Base-by-base conservation (phyloP, 2,329 filamentous ascomycete species). In the Venturia aucupariae region DNA sequence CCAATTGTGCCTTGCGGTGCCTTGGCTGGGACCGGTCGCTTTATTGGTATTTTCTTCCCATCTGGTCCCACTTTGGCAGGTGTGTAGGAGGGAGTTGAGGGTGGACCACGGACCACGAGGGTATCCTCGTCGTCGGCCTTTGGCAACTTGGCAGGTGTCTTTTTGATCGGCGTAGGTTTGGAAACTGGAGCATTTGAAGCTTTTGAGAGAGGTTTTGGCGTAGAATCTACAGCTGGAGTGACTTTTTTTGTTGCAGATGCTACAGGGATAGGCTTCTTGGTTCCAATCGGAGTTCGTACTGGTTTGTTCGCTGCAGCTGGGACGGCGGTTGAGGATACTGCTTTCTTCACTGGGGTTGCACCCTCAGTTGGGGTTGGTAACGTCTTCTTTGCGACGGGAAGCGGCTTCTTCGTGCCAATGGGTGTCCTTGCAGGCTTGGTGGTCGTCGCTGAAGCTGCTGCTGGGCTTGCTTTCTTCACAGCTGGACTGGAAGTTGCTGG, bases 1-100 rank as follows among this genome's bases (percentile, higher is more conserved):
- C 72, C 70, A 5, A 74, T 70, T n/a, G 72, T 71, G 54, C 73
- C 72, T 68, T 75, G 78, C 0, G 75, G 69, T 1, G 72, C 71
- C 38, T 71, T 74, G 69, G 72, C 77, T 65, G 71, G 72, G 54
- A 68, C 65, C 55, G 67, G 64, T 54, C 67, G 65, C 65, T 41
- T 68, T 64, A 44, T 68, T 67, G 30, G 70, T 68, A 41, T 67
- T 66, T 63, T 67, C 68, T 69, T 71, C 70, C 15, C 68, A 67
- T 64, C 63, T 15, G 65, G 24, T 11, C 44, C 39, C 6, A 41
- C 27, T 27, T n/a, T 55, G 44, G 41, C 22, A 17, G 27, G 65
- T 44, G 19, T 62, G 24, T n/a, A 60, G 70, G 46, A 69, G 66
- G 60, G 69, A 65, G 66, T 60, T 71, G 70, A 44, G 32, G 19